Evolutionary conservation across 768 basidiomycete species (phyloP), one percentile per base, ranked within the genome.

Genomic region (Termitomyces sp.): DNA sequence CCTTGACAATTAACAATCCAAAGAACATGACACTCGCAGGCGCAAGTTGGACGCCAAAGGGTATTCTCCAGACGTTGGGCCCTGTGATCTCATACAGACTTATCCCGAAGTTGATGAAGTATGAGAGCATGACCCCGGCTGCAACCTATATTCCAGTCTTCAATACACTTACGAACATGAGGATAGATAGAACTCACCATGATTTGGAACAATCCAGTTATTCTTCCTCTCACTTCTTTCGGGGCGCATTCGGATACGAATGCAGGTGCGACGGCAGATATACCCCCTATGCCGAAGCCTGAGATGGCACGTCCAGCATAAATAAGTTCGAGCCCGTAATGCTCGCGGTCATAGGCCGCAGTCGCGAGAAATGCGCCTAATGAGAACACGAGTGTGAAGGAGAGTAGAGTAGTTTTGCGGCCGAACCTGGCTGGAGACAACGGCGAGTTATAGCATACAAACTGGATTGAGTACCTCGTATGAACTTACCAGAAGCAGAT

Each of bases 241-340:
- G 93, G 94, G 1, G 86, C 79, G 69, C 91, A 92, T 70, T 95
- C 94, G 12, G 89, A 87, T 19, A 94, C 91, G 65, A 83, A 95
- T 0, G 91, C 84, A 5, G 93, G 94, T 1, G 91, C 84, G 3
- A 93, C 86, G 28, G 86, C 83, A 11, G 76, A 91, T 62, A 94
- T 91, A 11, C 78, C 87, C 57, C 93, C 93, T 50, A 94, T 87
- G 21, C 91, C 92, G 31, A 91, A 33, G 44, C 92, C 91, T n/a
- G 87, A 81, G 44, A 93, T 73, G 44, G 91, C 86, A 53, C 92
- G 86, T 40, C 93, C 93, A 11, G 77, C 80, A 65, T 94, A 93
- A 58, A 94, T 91, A 66, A 85, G 80, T 15, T 74, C 75, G 9
- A 92, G 71, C 5, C 87, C 87, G 15, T 75, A 75, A n/a, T 55